Base-by-base conservation (phyloP, 345 rosid species). In the Leavenworthia alabamica region DNA sequence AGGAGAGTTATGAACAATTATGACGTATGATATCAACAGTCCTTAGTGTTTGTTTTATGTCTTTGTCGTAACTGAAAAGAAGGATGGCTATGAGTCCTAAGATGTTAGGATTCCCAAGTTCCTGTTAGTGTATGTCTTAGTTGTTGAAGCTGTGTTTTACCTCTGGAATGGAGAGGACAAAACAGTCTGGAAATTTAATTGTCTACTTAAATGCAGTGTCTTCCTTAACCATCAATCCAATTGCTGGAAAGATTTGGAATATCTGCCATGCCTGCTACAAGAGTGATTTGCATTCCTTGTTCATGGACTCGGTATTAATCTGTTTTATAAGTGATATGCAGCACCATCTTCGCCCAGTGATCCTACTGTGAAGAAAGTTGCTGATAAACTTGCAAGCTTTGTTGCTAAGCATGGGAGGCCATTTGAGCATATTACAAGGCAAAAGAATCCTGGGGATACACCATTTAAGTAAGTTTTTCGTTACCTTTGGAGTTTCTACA, bases 291-390 rank as follows among this genome's bases (percentile, higher is more conserved):
- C 93, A 82, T 89, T 93, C 80, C 73, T 85, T 87, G 88, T 93
- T 88, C 95, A 86, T 93, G 88, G 83, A 77, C 90, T 87, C 62
- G 83, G 96, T 94, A 88, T 90, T 88, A 94, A 94, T 83, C 92
- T 77, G 93, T 94, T 93, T 93, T 94, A 59, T 94, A 90, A 90
- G 99, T 94, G 92, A 94, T 82, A 78, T 94, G 99, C 97, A 94
- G 95, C 88, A 78, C 95, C 97, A 71, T 70, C 82, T 75, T 64
- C 87, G 67, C 97, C 96, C 47, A 84, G 83, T 51, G 90, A 90
- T 75, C 88, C 88, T 62, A 80, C 82, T 63, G 99, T 90, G 87
- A 94, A 90, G 97, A 86, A 82, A 68, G 92, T 86, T 78, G 95
- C 97, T 14, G 97, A 94, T 81, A 94, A 82, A 73, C 79, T 94